Conservation (phyloP, 768 basidiomycete species). For the Tricholoma matsutake region DNA sequence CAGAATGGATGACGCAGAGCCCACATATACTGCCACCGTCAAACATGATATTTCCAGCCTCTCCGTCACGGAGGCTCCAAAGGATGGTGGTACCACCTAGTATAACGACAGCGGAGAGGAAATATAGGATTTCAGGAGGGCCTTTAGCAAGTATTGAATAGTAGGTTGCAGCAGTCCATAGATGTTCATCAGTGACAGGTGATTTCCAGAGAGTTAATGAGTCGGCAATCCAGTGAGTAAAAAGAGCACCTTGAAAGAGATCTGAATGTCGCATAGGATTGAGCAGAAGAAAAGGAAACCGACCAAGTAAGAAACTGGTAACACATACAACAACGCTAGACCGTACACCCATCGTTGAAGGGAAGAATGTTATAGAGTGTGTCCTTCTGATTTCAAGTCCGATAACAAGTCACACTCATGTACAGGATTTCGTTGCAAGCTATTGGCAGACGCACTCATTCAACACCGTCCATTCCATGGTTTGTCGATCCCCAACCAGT, state of each 20-base stretch:
- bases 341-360: conserved; percentile 59
- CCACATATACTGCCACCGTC: conserved; percentile 86
- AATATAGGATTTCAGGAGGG: conserved; percentile 52
- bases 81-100: conserved; percentile 67
- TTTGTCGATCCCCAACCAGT: conserved; percentile 52
- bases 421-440: conserved; percentile 11
- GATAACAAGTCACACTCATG: conserved; percentile 11
- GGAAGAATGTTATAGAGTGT: background rate
- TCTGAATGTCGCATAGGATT: background rate
- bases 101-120: conserved; percentile 52
- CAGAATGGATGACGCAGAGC: conserved; percentile 24
- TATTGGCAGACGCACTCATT: background rate
- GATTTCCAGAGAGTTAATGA: conserved; percentile 88
- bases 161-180: conserved; percentile 81
- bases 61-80: conserved; percentile 74
- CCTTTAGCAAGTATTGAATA: conserved; percentile 75
- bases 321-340: conserved; percentile 71
- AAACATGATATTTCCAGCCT: conserved; percentile 87
- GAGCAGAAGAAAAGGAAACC: conserved; percentile 15
- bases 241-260: conserved; percentile 57
- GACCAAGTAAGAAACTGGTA: conserved; percentile 80
- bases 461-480: conserved; percentile 46
- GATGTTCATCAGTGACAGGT: conserved; percentile 77
- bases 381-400: background rate
- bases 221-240: conserved; percentile 94